A percentile compares a stretch with the other conserved stretches of the same genome.
Evolutionary conservation across 768 basidiomycete species (phyloP).

Genomic region (Hericium alpestre): DNA sequence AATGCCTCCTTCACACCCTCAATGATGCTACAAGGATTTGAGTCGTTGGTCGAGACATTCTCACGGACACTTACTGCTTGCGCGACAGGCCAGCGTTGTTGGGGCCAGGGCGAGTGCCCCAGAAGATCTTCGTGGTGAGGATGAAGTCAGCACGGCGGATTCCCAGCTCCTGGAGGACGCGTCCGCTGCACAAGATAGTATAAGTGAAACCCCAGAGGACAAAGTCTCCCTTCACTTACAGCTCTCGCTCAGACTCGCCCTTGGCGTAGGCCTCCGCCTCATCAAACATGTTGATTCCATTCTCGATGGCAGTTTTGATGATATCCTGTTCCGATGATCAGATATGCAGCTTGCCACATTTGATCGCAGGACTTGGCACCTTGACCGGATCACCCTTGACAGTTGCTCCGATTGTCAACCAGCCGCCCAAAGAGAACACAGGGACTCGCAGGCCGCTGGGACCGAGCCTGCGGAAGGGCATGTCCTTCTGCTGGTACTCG

Average conservation of each 20-base stretch:
- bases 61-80: slow-evolving; percentile 17
- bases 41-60: background rate
- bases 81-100: slow-evolving; percentile 27
- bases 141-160: slow-evolving; percentile 39
- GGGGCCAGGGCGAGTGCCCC: slow-evolving; percentile 39
- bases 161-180: slow-evolving; percentile 44
- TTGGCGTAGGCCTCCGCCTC: slow-evolving; percentile 35
- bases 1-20: slow-evolving; percentile 45
- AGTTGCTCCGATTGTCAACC: slow-evolving; percentile 38
- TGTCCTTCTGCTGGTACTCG: slow-evolving; percentile 29
- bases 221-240: slow-evolving; percentile 22
- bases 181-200: slow-evolving; percentile 24
- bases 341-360: too few relatives aligned
- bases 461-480: slow-evolving; percentile 34
- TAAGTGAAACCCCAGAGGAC: background rate
- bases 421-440: slow-evolving; percentile 42
- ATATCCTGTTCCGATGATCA: slow-evolving; percentile 27
- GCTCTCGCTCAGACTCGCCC: slow-evolving; percentile 43
- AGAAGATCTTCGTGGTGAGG: slow-evolving; percentile 50
- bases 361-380: slow-evolving; percentile 13
- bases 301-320: slow-evolving; percentile 42
- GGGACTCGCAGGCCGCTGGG: slow-evolving; percentile 38
- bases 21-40: slow-evolving; percentile 27
- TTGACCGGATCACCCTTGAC: slow-evolving; percentile 44
- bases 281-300: slow-evolving; percentile 42